Base-by-base conservation (phyloP, 805 yeast species). In the Ogataea degrootiae region DNA sequence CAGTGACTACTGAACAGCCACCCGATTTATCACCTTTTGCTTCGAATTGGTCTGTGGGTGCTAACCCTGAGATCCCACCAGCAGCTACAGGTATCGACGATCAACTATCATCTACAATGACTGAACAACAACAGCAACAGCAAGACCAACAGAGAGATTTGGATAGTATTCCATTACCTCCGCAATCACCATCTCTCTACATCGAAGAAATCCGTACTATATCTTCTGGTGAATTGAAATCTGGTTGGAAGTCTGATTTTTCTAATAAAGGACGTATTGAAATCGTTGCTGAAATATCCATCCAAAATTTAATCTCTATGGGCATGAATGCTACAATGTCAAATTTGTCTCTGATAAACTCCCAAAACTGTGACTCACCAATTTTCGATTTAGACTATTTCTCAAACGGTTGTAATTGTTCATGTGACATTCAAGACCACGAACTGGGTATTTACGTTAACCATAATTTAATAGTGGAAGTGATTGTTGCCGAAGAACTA, bases 191-290 rank as follows among this genome's bases (percentile, higher is more conserved):
- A 1, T 56, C 51, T 4, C 50, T 86, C 14, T 85, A 76, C 56
- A 65, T 82, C 12, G 95, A 90, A 63, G 96, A 91, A 59, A 76
- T 77, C 7, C 75, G 91, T 31, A 79, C 87, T 5, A 70, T 94
- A 8, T 77, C 84, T 12, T 77, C 82, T 46, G 97, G 97, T 11
- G 96, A 87, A 51, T 67, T 89, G 60, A 87, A 86, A 61, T 74
- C 78, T 31, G 99, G 99, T 4, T 94, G 99, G 99, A 94, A 94
- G 64, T 81, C 94, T 1, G 99, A 94, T 66, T 91, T 85, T 62
- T 67, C 82, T 6, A 85, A 81, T 38, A 74, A 75, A 40, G 99
- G 99, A 5, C 74, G 79, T 46, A 83, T 91, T 50, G 96, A 89
- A 64, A 64, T 90, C 41, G 83, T 85, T 31, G 88, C 87, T 0